phyloP scores from a whole-genome alignment of 331 rosid genomes.

The Erythrophleum ivorense region DNA sequence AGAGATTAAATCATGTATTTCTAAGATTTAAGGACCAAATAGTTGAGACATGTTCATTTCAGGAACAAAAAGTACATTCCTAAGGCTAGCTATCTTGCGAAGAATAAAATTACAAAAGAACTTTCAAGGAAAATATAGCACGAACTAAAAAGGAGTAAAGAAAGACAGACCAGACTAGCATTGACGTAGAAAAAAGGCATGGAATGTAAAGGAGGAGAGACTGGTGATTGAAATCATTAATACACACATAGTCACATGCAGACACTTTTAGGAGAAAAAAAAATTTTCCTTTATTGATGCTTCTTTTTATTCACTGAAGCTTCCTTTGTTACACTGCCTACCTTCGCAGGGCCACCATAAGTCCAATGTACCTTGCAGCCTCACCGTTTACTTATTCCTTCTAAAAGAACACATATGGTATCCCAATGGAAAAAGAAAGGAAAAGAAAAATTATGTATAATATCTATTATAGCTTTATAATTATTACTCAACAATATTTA shows the following conservation, averaged over 20 bases:
- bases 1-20: neutral
- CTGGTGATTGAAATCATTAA: conserved; percentile 56
- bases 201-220: conserved; percentile 23
- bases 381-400: neutral
- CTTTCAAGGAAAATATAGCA: neutral
- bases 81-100: too few species aligned
- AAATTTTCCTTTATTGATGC: conserved; percentile 36
- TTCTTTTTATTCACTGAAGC: conserved; percentile 40
- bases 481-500: too few species aligned
- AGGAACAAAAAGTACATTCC: neutral
- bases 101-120: neutral
- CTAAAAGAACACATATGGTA: neutral
- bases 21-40: neutral
- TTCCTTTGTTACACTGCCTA: conserved; percentile 38
- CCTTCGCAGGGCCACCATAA: conserved; percentile 1
- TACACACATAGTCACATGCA: conserved; percentile 29
- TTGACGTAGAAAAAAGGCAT: conserved; percentile 34
- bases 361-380: conserved; percentile 30
- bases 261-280: conserved; percentile 6
- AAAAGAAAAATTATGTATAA: too few species aligned
- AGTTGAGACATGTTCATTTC: neutral
- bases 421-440: neutral
- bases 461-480: too few species aligned
- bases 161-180: conserved; percentile 31
- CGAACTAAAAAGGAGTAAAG: neutral